phyloP scores from a whole-genome alignment of 2,329 filamentous ascomycete genomes.

The Xylariaceae sp. region DNA sequence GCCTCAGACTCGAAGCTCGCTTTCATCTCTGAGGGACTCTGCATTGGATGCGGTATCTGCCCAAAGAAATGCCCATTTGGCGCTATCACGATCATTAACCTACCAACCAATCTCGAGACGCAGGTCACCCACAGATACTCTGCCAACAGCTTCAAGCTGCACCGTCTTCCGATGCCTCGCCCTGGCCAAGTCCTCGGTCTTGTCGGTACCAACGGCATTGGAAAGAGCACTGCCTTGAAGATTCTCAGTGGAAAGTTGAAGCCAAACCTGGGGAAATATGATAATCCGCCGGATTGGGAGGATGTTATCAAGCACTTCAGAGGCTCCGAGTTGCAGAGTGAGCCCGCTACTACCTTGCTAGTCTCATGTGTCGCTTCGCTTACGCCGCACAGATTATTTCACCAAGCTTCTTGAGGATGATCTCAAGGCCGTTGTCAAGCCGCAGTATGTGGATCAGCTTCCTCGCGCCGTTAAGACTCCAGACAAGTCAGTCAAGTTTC shows the following conservation, averaged over 20 bases:
- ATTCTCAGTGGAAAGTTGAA: conserved; percentile 98
- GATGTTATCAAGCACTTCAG: conserved; percentile 98
- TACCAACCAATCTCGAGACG: conserved; percentile 97
- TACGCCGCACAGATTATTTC: conserved; percentile 72
- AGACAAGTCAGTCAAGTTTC: conserved; percentile 71
- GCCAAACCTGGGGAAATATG: conserved; percentile 90
- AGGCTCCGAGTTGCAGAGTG: conserved; percentile 95
- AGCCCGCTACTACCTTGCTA: conserved; percentile 27
- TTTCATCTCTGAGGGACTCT: conserved; percentile 94
- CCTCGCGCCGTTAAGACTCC: conserved; percentile 83
- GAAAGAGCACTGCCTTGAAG: conserved; percentile 99
- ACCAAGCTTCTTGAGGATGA: conserved; percentile 97
- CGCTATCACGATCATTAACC: conserved; percentile 99
- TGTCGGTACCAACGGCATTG: conserved; percentile 99
- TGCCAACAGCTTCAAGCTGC: conserved; percentile 99
- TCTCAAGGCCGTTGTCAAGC: conserved; percentile 96
- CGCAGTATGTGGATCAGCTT: conserved; percentile 98
- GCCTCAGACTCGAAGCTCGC: conserved; percentile 83
- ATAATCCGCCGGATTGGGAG: conserved; percentile 98
- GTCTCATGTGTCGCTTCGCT: conserved; percentile 4
- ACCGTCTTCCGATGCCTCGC: conserved; percentile 91
- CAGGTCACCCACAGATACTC: conserved; percentile 98
- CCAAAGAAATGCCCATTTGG: conserved; percentile 99
- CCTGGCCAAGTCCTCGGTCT: conserved; percentile 94
- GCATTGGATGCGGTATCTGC: conserved; percentile 99